Base-by-base conservation (phyloP, 257 asterid species). In the Gentiana macrophylla region DNA sequence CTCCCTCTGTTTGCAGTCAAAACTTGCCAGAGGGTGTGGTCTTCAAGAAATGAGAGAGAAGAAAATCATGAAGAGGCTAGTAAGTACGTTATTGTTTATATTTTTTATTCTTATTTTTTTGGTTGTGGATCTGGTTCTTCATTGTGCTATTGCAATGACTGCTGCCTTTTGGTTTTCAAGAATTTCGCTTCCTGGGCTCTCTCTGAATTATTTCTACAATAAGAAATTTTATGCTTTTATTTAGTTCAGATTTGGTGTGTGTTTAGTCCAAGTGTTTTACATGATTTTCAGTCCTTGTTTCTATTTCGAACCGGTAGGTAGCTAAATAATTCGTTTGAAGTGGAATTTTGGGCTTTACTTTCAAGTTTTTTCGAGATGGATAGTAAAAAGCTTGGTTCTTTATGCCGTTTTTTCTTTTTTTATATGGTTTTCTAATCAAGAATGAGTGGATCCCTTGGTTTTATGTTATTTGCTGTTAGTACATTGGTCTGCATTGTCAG, bases 41-140 rank as follows among this genome's bases (percentile, higher is more conserved):
- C 9, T 41, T 41, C 9, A 55, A 59, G 63, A 53, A 71, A 72
- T 55, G 76, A 44, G 67, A 68, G 69, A 77, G 84, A 77, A 77
- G 70, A 72, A 64, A 50, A 48, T 75, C 69, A 76, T 84, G 96
- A 86, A 78, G 95, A 74, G 95, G 91, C 98, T 91, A 86, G 98
- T 91, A 91, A 86, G 98, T 91, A 91, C 86, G 98, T 91, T 86
- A 57, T 50, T 79, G 50, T 54, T 62, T 47, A 65, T 61, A 51
- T 50, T 46, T 12, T 50, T 65, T 47, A 1, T 46, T 37, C 44
- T 34, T 68, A 5, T 65, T 60, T 6, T 44, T 43, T 12, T 24
- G 9, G 24, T 24, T 24, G 24, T 24, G 24, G 24, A 24, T 24
- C 24, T 47, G 36, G 48, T 63, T 53, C 50, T 62, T 48, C 65